These are phyloP conservation scores for Cyberlindnera mycetangii DNA, from an alignment of 805 yeast species.

Conservation along the genomic window DNA sequence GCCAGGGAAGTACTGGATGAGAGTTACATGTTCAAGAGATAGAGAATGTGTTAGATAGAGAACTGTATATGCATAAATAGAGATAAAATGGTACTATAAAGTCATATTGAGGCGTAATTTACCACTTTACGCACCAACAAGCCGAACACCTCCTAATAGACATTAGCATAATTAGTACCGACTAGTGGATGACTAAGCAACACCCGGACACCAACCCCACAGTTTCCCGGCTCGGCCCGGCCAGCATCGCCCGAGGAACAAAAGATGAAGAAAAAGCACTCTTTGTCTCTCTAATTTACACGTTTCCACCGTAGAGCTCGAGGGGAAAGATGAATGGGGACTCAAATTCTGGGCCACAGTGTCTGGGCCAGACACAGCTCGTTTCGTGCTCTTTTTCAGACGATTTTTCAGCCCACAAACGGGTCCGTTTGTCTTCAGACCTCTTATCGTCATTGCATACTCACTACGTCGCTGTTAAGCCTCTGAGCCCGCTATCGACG, in stretches of 20 bases:
- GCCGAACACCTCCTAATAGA: no score
- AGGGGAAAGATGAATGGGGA: conserved; percentile 3
- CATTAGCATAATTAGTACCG: no score
- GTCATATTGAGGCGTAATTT: background rate
- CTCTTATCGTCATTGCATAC: background rate
- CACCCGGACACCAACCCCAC: conserved; percentile 5
- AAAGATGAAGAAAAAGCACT: background rate
- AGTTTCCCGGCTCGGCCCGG: background rate
- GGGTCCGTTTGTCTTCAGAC: conserved; percentile 10
- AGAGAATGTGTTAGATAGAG: background rate
- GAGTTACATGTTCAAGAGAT: conserved; percentile 41
- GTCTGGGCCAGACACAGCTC: background rate
- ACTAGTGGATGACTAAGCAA: background rate
- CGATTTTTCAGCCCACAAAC: conserved; percentile 4
- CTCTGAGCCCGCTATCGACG: conserved; percentile 15
- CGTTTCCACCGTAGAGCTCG: background rate
- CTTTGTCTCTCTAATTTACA: no score
- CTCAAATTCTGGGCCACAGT: background rate
- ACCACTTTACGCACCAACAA: background rate
- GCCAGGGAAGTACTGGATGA: conserved; percentile 80
- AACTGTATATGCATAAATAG: background rate
- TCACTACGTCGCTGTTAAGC: conserved; percentile 19
- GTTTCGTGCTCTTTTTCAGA: conserved; percentile 12
- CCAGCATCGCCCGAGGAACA: background rate
- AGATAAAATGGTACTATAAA: background rate